Conservation (phyloP, 1,139 yeast species). For the Suhomyces taliae region DNA sequence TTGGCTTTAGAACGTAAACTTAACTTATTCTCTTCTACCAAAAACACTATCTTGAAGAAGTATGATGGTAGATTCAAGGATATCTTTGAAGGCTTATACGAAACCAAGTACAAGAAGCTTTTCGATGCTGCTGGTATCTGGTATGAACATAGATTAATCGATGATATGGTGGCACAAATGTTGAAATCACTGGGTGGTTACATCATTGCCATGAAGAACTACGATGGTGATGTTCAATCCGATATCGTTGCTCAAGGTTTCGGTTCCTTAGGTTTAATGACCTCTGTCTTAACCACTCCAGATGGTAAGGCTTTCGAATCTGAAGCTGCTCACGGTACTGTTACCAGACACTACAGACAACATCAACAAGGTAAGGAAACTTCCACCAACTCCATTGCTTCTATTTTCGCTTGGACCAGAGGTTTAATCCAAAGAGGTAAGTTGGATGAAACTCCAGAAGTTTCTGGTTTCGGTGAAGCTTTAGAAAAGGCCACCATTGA, state of each 20-base stretch:
- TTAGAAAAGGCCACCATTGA: conserved; percentile 70
- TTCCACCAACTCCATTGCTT: conserved; percentile 81
- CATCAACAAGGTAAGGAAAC: conserved; percentile 84
- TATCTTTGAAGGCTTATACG: conserved; percentile 68
- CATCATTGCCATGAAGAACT: conserved; percentile 79
- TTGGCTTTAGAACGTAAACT: conserved; percentile 66
- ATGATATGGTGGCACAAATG: conserved; percentile 91
- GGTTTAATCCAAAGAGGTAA: conserved; percentile 81
- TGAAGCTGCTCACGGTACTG: conserved; percentile 89
- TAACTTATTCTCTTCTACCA: conserved; percentile 71
- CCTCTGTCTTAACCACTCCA: conserved; percentile 81
- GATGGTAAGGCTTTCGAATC: conserved; percentile 82
- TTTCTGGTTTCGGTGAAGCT: conserved; percentile 62
- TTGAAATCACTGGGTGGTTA: conserved; percentile 81
- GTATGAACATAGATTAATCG: conserved; percentile 82
- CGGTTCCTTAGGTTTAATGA: conserved; percentile 82
- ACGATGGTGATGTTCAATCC: conserved; percentile 85
- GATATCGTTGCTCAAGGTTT: conserved; percentile 88
- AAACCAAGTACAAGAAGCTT: conserved; percentile 51
- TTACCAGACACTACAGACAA: conserved; percentile 82
- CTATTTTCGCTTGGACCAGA: conserved; percentile 85
- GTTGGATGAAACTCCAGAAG: conserved; percentile 70
- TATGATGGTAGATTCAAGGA: conserved; percentile 84
- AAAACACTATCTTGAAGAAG: conserved; percentile 77
- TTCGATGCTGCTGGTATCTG: conserved; percentile 69